Base-by-base conservation (phyloP, 371 early-diverging fungal genomes). In the Chytridium lagenaria region DNA sequence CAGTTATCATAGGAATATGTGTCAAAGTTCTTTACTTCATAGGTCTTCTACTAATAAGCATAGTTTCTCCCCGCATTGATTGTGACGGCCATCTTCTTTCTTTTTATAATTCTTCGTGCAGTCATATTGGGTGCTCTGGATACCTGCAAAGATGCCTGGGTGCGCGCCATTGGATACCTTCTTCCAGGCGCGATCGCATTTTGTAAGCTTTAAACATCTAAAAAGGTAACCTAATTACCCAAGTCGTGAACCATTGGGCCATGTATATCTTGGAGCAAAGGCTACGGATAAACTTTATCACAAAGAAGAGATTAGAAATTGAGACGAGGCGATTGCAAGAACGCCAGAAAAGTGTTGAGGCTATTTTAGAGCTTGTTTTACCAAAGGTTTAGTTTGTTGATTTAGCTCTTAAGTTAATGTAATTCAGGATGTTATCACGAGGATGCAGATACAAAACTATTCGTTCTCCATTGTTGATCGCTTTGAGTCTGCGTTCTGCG, bases 401-500 rank as follows among this genome's bases (percentile, higher is more conserved):
- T n/a, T n/a, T n/a, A n/a, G n/a, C n/a, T n/a, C n/a, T n/a, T n/a
- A n/a, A n/a, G n/a, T n/a, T n/a, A n/a, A n/a, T n/a, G n/a, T n/a
- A n/a, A n/a, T 5, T 30, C 12, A 66, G 66, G 39, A 38, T 40
- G 44, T 66, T 30, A 66, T 66, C 44, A 5, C 44, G 10, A 28
- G 66, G 19, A 16, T 66, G 28, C 44, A 66, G 26, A 22, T 5
- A 2, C n/a, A 26, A 5, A 51, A 68, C n/a, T 55, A 19, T 30
- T 38, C 28, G 3, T 68, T 68, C 52, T 68, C 68, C 5, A 15
- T 52, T 10, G 68, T 68, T 2, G 68, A 68, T 31, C 50, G 68
- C 2, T 37, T 52, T 52, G 28, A 50, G 1, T 28, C 30, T 5
- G 52, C 68, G 12, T 68, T 52, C 33, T 68, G 52, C 50, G 28